Evolutionary conservation across 768 basidiomycete genomes (phyloP).

Genomic region (Boletus sensibilis): DNA sequence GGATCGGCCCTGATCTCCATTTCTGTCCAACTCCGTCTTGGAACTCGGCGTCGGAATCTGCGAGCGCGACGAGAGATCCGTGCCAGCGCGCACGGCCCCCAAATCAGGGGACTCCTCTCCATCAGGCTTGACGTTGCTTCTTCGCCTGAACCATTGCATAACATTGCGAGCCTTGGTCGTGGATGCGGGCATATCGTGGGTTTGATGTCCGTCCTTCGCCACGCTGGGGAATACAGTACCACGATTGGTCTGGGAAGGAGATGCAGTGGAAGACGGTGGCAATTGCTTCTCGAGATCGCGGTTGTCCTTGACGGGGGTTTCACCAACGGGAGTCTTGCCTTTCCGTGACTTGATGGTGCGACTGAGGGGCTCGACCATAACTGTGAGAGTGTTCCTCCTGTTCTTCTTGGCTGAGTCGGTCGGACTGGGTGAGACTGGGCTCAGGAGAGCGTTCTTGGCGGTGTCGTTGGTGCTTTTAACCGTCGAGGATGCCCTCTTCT

Average conservation of each 20-base stretch:
- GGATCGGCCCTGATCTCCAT: slow-evolving; percentile 23
- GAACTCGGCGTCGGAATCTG: slow-evolving; percentile 31
- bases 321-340: slow-evolving; percentile 34
- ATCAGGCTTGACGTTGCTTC: slow-evolving; percentile 48
- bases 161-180: slow-evolving; percentile 91
- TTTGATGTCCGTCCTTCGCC: slow-evolving; percentile 26
- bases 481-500: slow-evolving; percentile 14
- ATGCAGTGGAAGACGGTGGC: slow-evolving; percentile 30
- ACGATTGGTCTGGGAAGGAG: slow-evolving; percentile 29
- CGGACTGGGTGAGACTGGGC: slow-evolving; percentile 33
- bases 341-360: slow-evolving; percentile 41
- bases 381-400: slow-evolving; percentile 79
- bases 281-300: slow-evolving; percentile 38
- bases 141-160: slow-evolving; percentile 96
- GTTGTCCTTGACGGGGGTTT: slow-evolving; percentile 44
- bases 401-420: slow-evolving; percentile 49
- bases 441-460: slow-evolving; percentile 34
- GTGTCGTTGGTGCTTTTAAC: slow-evolving; percentile 18
- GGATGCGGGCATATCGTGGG: slow-evolving; percentile 57
- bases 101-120: slow-evolving; percentile 21
- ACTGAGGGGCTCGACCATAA: slow-evolving; percentile 80
- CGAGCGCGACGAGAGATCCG: slow-evolving; percentile 28
- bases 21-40: slow-evolving; percentile 22
- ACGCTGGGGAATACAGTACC: slow-evolving; percentile 28
- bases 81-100: slow-evolving; percentile 17